Percentiles rank a stretch among this genome's conserved stretches.
These are phyloP conservation scores for Leccinum ponderosum DNA, from an alignment of 1,284 basidiomycete species.

Conservation along the genomic window DNA sequence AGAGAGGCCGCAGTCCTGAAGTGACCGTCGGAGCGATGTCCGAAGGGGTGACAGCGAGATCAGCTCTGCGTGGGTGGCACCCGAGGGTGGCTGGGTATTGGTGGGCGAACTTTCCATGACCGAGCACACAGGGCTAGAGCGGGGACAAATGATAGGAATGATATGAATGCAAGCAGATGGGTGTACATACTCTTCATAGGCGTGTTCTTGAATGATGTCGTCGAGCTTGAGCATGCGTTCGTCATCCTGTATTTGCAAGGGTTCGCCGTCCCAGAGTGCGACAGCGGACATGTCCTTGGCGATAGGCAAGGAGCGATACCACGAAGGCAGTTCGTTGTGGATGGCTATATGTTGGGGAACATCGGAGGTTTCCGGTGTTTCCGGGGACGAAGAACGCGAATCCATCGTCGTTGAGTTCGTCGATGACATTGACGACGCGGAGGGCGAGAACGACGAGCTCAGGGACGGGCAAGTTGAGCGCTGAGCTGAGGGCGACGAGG, in stretches of 20 bases:
- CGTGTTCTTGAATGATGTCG: slow-evolving; percentile 69
- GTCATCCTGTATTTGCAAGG: slow-evolving; percentile 46
- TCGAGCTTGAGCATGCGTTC: slow-evolving; percentile 61
- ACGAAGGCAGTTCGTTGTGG: slow-evolving; percentile 55
- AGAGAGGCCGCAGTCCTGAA: slow-evolving; percentile 22
- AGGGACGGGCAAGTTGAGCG: not conserved
- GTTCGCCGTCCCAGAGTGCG: slow-evolving; percentile 30
- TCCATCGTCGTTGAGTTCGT: slow-evolving; percentile 51
- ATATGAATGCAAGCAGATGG: not conserved
- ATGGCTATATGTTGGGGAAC: slow-evolving; percentile 47
- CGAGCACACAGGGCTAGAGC: slow-evolving; percentile 24
- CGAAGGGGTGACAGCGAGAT: slow-evolving; percentile 9
- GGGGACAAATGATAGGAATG: slow-evolving; percentile 2
- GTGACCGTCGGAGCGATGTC: slow-evolving; percentile 17
- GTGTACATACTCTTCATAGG: slow-evolving; percentile 64
- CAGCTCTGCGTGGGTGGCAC: slow-evolving; percentile 10
- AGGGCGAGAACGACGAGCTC: slow-evolving; percentile 7
- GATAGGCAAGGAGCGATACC: slow-evolving; percentile 54
- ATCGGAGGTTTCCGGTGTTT: slow-evolving; percentile 66
- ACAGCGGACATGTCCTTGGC: slow-evolving; percentile 37
- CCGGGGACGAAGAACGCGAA: slow-evolving; percentile 70
- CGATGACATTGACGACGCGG: slow-evolving; percentile 44
- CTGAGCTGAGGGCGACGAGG: not conserved
- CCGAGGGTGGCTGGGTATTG: slow-evolving; percentile 7
- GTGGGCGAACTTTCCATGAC: slow-evolving; percentile 16